Conservation (phyloP, 1,139 yeast genomes). For the Citeromyces siamensis region DNA sequence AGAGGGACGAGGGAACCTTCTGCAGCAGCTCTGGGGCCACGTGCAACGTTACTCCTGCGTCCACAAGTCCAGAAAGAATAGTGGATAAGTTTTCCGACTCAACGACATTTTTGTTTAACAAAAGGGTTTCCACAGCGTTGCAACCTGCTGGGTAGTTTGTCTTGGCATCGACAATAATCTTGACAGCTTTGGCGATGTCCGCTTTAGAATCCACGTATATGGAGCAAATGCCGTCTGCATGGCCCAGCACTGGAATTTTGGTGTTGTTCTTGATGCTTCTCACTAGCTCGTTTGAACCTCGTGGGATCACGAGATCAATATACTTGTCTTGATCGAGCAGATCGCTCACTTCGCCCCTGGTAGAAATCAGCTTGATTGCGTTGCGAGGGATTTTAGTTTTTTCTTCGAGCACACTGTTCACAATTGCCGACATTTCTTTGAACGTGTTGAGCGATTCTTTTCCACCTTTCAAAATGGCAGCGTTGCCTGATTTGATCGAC, state of each 20-base stretch:
- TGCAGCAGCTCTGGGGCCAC: constrained; percentile 40
- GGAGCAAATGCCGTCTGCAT: constrained; percentile 96
- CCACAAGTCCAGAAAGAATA: constrained; percentile 35
- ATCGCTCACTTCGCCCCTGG: constrained; percentile 83
- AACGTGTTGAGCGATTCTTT: constrained; percentile 84
- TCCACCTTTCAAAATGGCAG: constrained; percentile 96
- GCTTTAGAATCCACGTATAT: constrained; percentile 71
- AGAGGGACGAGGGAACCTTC: constrained; percentile 17
- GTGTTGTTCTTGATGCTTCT: constrained; percentile 75
- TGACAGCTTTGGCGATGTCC: constrained; percentile 62
- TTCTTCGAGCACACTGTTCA: constrained; percentile 41
- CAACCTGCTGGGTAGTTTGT: constrained; percentile 98
- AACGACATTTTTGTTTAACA: constrained; percentile 47
- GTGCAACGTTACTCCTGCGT: constrained; percentile 65
- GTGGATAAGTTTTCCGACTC: constrained; percentile 15
- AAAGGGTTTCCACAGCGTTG: constrained; percentile 85
- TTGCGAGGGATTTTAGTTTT: constrained; percentile 62
- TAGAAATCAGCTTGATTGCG: constrained; percentile 77
- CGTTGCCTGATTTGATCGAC: constrained; percentile 90
- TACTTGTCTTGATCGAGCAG: constrained; percentile 75
- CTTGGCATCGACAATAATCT: constrained; percentile 73
- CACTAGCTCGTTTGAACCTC: constrained; percentile 91
- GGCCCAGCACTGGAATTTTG: constrained; percentile 94
- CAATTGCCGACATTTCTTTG: constrained; percentile 64
- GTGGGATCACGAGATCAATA: constrained; percentile 91